Base-by-base conservation (phyloP, 176 grass and related monocot genomes). In the Miscanthus lutarioriparius region DNA sequence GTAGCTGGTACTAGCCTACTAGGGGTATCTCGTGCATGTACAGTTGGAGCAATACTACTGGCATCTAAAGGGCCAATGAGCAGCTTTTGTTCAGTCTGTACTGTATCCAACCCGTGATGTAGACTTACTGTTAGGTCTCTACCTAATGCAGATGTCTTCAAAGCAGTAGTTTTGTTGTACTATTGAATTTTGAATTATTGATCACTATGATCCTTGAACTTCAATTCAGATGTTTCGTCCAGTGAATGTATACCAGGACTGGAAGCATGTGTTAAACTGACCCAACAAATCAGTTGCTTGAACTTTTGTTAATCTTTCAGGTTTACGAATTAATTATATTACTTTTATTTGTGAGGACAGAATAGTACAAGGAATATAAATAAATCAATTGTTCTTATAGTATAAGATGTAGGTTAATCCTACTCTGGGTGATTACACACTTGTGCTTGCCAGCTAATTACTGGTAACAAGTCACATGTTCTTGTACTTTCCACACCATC, bases 91-190 rank as follows among this genome's bases (percentile, higher is more conserved):
- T 83, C 28, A 10, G n/a, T 51, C 84, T 74, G 47, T 62, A 26
- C 58, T 25, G 17, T 61, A 74, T 12, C 67, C 17, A 76, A 32
- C 27, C 67, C 67, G 58, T 79, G 70, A 73, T 86, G 73, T 43
- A 79, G 62, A 68, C 74, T 75, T 79, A 25, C 47, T 79, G 51
- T 44, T 12, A 44, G 2, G 78, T 79, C 68, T 72, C 8, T 79
- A 83, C 84, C 79, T 90, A 90, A 86, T 70, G 27, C 78, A 79
- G 36, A 68, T 7, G 9, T 75, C 48, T 83, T 26, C 9, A 58
- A n/a, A 76, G 23, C 59, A 41, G 15, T 4, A 62, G 78, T 71
- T 79, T 90, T 67, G 67, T 43, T 74, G 58, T 33, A 64, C 17
- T 5, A 22, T 59, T 59, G 22, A 2, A 59, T 58, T 1, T n/a